Evolutionary conservation across 306 rosid genomes (phyloP).

Genomic region (Fragaria nilgerrensis): DNA sequence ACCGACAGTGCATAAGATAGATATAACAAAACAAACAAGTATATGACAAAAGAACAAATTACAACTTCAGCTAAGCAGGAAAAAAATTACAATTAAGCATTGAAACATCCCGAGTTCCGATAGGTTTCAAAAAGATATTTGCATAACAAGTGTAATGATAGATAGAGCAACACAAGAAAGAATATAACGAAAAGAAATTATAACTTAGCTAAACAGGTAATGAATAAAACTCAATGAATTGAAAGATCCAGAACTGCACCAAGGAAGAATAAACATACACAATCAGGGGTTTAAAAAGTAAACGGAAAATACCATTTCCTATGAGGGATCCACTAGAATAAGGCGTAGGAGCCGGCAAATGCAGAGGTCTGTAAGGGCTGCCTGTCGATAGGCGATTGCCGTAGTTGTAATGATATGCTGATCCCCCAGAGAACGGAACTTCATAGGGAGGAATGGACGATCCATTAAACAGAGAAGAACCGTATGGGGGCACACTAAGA

Average conservation of each 20-base stretch:
- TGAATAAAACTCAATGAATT: neutral
- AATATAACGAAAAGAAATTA: neutral
- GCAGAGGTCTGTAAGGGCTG: slow-evolving; percentile 88
- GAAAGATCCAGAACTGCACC: neutral
- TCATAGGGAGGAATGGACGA: slow-evolving; percentile 90
- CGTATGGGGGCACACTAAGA: slow-evolving; percentile 89
- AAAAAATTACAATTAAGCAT: neutral
- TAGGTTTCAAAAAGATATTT: neutral
- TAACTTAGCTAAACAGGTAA: neutral
- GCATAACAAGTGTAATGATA: neutral
- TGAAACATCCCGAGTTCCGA: neutral
- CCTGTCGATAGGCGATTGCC: slow-evolving; percentile 75
- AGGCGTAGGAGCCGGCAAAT: slow-evolving; percentile 80
- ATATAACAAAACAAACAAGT: neutral
- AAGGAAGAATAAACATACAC: neutral
- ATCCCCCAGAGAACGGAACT: slow-evolving; percentile 87
- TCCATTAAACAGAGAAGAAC: slow-evolving; percentile 87
- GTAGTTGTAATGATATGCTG: slow-evolving; percentile 92
- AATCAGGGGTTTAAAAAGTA: slow-evolving; percentile 4
- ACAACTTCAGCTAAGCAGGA: neutral
- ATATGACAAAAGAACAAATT: neutral
- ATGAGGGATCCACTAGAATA: slow-evolving; percentile 87
- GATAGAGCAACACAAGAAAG: neutral
- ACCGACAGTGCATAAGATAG: neutral
- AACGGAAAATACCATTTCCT: slow-evolving; percentile 59